Evolutionary conservation across 768 basidiomycete genomes (phyloP).

Genomic region (Lactarius hengduanensis): DNA sequence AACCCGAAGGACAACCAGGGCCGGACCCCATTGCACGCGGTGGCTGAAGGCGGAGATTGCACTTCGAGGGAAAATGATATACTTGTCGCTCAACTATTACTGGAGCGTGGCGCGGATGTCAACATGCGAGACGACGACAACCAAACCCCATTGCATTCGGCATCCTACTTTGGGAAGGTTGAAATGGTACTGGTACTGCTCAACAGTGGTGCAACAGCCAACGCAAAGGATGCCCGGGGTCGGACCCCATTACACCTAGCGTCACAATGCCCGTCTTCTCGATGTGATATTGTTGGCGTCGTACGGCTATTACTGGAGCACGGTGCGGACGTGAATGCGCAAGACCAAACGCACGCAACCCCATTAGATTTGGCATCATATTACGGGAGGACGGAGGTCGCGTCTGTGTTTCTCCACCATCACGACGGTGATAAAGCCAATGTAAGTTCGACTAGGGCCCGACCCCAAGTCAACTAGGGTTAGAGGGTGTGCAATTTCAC

Average conservation of each 20-base stretch:
- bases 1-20: neutral
- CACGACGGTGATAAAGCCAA: too few relatives aligned
- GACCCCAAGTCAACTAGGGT: neutral
- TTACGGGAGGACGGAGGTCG: neutral
- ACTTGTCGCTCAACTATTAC: neutral
- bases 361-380: neutral
- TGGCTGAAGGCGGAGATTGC: neutral
- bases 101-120: neutral
- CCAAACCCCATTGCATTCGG: too few relatives aligned
- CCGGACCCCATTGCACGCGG: neutral
- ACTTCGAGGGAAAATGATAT: neutral
- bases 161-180: too few relatives aligned
- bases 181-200: too few relatives aligned
- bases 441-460: neutral
- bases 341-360: neutral
- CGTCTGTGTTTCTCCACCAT: neutral
- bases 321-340: neutral
- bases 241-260: neutral
- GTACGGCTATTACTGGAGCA: neutral
- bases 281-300: neutral
- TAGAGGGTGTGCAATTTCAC: neutral
- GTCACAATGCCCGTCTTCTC: neutral
- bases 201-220: too few relatives aligned
- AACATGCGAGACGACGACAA: too few relatives aligned
- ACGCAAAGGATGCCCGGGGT: too few relatives aligned